These are phyloP conservation scores for Allodekkera sacchari DNA, from an alignment of 805 yeast species.

Conservation along the genomic window DNA sequence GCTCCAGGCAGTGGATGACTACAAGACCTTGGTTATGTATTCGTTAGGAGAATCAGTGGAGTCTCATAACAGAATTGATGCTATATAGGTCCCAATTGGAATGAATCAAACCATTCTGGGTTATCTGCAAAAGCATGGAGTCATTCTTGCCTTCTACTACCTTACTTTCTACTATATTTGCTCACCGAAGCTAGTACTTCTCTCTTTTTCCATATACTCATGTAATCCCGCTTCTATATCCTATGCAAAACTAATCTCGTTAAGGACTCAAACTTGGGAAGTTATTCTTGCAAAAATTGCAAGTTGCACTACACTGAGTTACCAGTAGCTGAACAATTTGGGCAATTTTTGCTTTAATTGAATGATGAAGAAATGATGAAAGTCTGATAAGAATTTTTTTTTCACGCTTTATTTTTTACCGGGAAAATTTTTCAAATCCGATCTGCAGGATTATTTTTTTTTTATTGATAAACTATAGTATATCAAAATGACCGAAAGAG, in stretches of 20 bases:
- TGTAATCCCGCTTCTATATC: constrained; percentile 12
- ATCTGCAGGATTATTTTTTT: no score
- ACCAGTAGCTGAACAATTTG: no score
- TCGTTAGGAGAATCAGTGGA: constrained; percentile 6
- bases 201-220: neutral
- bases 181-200: neutral
- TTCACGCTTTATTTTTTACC: no score
- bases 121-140: constrained; percentile 1
- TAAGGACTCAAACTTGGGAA: constrained; percentile 1
- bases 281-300: no score
- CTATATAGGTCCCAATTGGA: neutral
- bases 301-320: no score
- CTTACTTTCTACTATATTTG: neutral
- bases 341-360: no score
- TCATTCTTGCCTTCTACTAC: constrained; percentile 1
- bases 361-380: no score
- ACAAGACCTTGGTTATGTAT: constrained; percentile 32
- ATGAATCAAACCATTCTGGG: constrained; percentile 1
- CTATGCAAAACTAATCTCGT: constrained; percentile 5
- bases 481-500: no score
- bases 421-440: no score
- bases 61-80: neutral
- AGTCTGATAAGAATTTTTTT: no score
- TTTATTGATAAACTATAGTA: no score
- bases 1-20: constrained; percentile 42